Evolutionary conservation across 2,329 filamentous ascomycete genomes (phyloP).

Genomic region (Ceratocystis diversiconidia): DNA sequence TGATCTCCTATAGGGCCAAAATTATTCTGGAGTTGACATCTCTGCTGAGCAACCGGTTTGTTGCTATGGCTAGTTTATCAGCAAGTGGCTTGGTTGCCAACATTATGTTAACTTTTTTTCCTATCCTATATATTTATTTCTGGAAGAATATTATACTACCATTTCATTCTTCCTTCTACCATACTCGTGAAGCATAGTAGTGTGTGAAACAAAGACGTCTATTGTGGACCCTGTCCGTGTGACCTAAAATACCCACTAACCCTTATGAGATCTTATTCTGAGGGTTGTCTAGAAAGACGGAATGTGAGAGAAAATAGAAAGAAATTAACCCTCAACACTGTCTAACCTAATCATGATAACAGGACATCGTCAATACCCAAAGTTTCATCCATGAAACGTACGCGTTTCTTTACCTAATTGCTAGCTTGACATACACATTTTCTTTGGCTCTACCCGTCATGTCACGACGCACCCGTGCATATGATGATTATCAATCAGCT

Average conservation of each 20-base stretch:
- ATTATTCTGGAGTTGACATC: not conserved
- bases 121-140: not conserved
- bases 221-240: not conserved
- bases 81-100: not conserved
- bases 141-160: not conserved
- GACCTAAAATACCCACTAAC: not conserved
- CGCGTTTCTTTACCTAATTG: too few relatives aligned
- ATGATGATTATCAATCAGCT: slow-evolving; percentile 34
- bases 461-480: slow-evolving; percentile 32
- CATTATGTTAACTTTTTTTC: not conserved
- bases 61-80: not conserved
- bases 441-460: slow-evolving; percentile 22
- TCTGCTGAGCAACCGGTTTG: not conserved
- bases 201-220: slow-evolving; percentile 1
- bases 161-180: not conserved
- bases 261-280: not conserved
- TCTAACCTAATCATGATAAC: too few relatives aligned
- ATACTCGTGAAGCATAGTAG: not conserved
- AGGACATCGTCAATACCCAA: not conserved
- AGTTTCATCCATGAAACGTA: not conserved
- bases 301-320: not conserved
- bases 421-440: too few relatives aligned
- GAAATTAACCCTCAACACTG: too few relatives aligned
- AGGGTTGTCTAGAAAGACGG: not conserved
- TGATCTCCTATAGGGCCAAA: not conserved